Evolutionary conservation across 2,329 filamentous ascomycete genomes (phyloP), one percentile per base, ranked within the genome.

Genomic region (Diaporthe velutina): DNA sequence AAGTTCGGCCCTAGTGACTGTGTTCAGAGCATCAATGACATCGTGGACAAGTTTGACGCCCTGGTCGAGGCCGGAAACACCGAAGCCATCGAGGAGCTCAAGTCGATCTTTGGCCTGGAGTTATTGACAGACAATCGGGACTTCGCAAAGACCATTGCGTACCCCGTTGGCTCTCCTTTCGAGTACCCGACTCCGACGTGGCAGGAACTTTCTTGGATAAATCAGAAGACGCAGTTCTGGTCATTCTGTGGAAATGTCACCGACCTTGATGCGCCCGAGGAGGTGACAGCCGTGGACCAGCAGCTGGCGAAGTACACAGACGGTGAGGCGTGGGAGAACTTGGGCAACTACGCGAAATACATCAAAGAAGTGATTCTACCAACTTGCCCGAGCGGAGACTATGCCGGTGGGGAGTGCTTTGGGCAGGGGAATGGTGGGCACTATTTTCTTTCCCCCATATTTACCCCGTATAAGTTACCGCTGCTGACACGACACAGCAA

Each of bases 141-240:
- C 76, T 88, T 88, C 74, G 86, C 86, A 8, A 83, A 84, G 76
- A 84, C 85, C 0, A 88, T 89, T 74, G 86, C 85, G 0, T 85
- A 85, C 52, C 87, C 87, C 5, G 76, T 87, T 17, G 84, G 85
- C n/a, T 85, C 83, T 0, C 84, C 85, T n/a, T 83, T 88, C 73
- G 84, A 84, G 75, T 90, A 90, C 77, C 85, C 85, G 0, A 87
- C 85, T 0, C 82, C 81, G 33, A 89, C 88, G 6, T 90, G 88
- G 88, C 88, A 90, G 80, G 88, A 90, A 77, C 80, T 90, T 13
- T 88, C 86, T 73, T 90, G 88, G 88, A 81, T 75, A 0, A 84
- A 85, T 73, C 83, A 83, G 54, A 82, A 82, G 2, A 78, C 84
- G 6, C 86, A 90, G 77, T 89, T 90, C 78, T 90, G 85, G 80